These are phyloP conservation scores for Macrophomina phaseolina DNA, from an alignment of 2,329 filamentous ascomycete species.

Conservation along the genomic window DNA sequence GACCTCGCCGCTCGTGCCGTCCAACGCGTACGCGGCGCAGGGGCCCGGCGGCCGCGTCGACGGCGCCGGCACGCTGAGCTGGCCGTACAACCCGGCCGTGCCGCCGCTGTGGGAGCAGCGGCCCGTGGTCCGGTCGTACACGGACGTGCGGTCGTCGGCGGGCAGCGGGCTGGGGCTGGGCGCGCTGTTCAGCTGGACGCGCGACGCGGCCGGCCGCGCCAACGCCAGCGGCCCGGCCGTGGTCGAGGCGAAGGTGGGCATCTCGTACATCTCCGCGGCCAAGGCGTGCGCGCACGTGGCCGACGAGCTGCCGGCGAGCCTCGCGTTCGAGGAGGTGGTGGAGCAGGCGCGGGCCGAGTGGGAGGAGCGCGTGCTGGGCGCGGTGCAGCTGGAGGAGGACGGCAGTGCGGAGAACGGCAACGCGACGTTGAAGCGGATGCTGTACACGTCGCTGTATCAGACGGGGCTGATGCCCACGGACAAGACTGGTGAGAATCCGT, in stretches of 20 bases:
- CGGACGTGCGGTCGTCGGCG: conserved; percentile 30
- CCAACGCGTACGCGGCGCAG: conserved; percentile 25
- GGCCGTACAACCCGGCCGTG: conserved; percentile 30
- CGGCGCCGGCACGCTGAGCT: conserved; percentile 32
- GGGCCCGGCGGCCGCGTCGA: conserved; percentile 35
- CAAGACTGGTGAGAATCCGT: conserved; percentile 52
- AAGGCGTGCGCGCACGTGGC: conserved; percentile 72
- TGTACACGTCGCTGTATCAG: conserved; percentile 44
- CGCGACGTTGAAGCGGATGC: conserved; percentile 31
- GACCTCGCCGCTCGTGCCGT: conserved; percentile 33
- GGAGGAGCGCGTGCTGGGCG: conserved; percentile 63
- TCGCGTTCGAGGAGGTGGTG: conserved; percentile 48
- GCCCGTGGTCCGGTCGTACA: conserved; percentile 29
- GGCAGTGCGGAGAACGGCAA: background rate
- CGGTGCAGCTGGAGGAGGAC: conserved; percentile 46
- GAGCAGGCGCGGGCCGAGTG: conserved; percentile 51
- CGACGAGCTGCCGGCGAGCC: conserved; percentile 51
- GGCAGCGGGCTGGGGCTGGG: conserved; percentile 43
- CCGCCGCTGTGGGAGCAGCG: conserved; percentile 23
- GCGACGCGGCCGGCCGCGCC: background rate
- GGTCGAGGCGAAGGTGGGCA: conserved; percentile 62
- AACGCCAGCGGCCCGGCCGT: conserved; percentile 36
- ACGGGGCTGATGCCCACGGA: conserved; percentile 49
- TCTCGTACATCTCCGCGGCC: conserved; percentile 69
- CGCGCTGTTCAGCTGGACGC: conserved; percentile 56